These are phyloP conservation scores for Protostelium mycophagum DNA, from an alignment of 78 protist genomes.

Conservation along the genomic window DNA sequence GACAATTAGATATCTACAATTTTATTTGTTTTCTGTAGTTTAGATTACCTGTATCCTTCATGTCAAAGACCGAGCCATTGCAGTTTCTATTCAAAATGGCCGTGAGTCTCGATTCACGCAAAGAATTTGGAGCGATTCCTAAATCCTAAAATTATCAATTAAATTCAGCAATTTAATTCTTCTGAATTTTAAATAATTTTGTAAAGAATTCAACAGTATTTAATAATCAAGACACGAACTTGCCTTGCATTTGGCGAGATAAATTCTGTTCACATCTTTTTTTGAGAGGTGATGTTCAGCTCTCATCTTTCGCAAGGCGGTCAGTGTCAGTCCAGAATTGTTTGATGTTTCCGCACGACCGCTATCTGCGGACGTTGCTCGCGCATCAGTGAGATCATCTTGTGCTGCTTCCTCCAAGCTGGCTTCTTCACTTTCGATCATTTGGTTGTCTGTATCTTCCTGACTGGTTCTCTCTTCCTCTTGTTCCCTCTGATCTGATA, in stretches of 20 bases:
- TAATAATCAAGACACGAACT: too few relatives aligned
- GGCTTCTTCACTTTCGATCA: not conserved
- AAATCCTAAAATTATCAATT: not conserved
- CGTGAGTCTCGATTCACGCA: not conserved
- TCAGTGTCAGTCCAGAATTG: too few relatives aligned
- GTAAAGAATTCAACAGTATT: too few relatives aligned
- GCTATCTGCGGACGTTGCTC: not conserved
- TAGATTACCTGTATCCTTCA: not conserved
- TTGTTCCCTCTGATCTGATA: not conserved
- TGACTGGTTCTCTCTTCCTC: not conserved
- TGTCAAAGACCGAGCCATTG: not conserved
- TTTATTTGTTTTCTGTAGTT: too few relatives aligned
- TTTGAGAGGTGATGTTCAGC: not conserved
- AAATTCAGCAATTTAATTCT: too few relatives aligned
- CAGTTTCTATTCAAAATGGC: not conserved
- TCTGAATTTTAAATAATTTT: not conserved
- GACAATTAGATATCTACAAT: too few relatives aligned
- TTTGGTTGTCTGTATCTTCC: not conserved
- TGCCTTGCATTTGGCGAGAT: not conserved
- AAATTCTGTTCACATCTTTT: not conserved
- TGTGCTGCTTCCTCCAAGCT: not conserved
- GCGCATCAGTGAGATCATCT: not conserved
- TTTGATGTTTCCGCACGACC: too few relatives aligned
- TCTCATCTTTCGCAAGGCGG: not conserved
- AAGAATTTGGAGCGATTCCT: not conserved